Percentiles rank a stretch among this genome's conserved stretches.
Conservation (phyloP, 257 asterid species). For the Fraxinus cuspidata region DNA sequence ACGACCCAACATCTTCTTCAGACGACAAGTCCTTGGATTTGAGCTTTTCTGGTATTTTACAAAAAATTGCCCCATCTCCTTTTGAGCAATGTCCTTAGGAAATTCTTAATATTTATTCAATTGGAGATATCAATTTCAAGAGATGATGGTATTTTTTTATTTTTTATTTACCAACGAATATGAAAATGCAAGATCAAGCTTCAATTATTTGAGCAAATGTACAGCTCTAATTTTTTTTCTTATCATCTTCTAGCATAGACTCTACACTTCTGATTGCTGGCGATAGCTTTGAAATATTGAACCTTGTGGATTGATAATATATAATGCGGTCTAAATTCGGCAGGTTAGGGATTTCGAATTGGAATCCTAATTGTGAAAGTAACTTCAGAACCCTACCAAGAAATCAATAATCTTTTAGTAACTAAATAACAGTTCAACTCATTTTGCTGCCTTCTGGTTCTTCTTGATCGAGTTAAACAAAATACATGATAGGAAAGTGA, state of each 20-base stretch:
- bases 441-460: neutral
- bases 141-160: too few relatives aligned
- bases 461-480: neutral
- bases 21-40: constrained; percentile 80
- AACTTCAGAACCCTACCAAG: neutral
- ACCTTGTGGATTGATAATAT: neutral
- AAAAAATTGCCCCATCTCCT: neutral
- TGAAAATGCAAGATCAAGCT: too few relatives aligned
- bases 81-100: neutral
- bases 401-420: neutral
- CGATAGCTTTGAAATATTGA: neutral
- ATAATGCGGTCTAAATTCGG: neutral
- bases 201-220: neutral
- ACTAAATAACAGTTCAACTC: neutral
- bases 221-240: neutral
- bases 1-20: constrained; percentile 69
- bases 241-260: neutral
- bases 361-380: neutral
- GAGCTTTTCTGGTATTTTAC: constrained; percentile 61
- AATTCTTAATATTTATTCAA: too few relatives aligned
- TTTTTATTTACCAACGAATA: neutral
- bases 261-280: neutral
- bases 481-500: neutral
- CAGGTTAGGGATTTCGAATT: neutral
- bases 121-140: neutral